Base-by-base conservation (phyloP, 148 eudicot genomes). In the Cornus kousa region DNA sequence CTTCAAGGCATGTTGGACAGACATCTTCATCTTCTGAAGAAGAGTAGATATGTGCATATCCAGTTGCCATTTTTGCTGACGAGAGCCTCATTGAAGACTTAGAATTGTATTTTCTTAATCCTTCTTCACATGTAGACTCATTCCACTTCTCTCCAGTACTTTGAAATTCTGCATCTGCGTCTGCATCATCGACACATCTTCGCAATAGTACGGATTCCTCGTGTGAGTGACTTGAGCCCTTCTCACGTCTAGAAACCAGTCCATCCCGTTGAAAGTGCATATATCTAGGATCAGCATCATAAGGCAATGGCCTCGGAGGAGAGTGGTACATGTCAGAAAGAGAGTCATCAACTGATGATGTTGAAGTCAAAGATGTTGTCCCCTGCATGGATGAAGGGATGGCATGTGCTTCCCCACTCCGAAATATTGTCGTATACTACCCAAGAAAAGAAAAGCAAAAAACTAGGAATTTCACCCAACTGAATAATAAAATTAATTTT, bases 1-100 rank as follows among this genome's bases (percentile, higher is more conserved):
- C 98, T 82, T 94, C 98, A 81, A 94, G 97, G 81, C 98, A 94
- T 31, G 98, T 94, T 55, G 98, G 98, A 81, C 98, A 94, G 71
- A 94, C 93, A 82, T 94, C 98, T 88, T 94, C 98, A 77, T 94
- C 97, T 75, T 92, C 98, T 0, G 93, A 85, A 71, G 92, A 87
- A 66, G 91, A 86, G 82, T 87, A 89, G 82, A 89, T 87, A 84
- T 94, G 90, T 32, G 88, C 88, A 87, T 79, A 83, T 60, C 85
- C 91, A 68, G 85, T 62, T n/a, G 84, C 73, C 59, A 86, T 73
- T 82, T 87, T 91, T 71, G 86, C 81, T 69, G 87, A 79, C 13
- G 89, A 91, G 68, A 91, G 88, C 86, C 87, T 90, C 74, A 85
- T 33, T 37, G 94, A 88, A 50, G 88, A 86, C 82, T 83, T 95